A percentile compares a stretch with the other conserved stretches of the same genome.
Conservation (phyloP, 164 flowering plant species). For the Liriodendron chinense region DNA sequence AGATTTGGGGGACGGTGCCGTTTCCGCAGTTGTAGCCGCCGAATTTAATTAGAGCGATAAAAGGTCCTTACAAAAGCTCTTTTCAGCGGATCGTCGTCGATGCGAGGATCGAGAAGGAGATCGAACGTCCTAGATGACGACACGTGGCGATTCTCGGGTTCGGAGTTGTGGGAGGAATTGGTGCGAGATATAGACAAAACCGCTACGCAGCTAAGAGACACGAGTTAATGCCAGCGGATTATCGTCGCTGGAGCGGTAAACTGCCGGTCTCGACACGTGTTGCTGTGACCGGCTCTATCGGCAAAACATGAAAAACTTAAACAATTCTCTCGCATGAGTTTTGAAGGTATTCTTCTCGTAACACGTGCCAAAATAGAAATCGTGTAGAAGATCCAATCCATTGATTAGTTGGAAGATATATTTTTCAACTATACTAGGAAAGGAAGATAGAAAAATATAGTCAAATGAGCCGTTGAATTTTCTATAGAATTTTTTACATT, state of each 20-base stretch:
- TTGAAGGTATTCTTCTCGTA: neutral
- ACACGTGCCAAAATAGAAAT: too few relatives aligned
- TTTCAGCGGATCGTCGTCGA: constrained; percentile 6
- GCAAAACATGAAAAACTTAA: too few relatives aligned
- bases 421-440: too few relatives aligned
- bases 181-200: neutral
- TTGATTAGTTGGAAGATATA: too few relatives aligned
- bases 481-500: too few relatives aligned
- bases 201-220: constrained; percentile 5
- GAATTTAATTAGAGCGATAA: constrained; percentile 9
- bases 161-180: neutral
- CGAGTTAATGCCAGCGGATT: constrained; percentile 4
- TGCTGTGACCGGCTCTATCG: neutral
- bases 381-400: too few relatives aligned
- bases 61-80: constrained; percentile 1
- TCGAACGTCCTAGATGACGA: neutral
- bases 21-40: constrained; percentile 17
- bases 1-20: constrained; percentile 11
- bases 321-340: neutral
- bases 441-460: too few relatives aligned
- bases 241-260: neutral
- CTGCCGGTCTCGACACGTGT: neutral
- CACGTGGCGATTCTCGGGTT: neutral
- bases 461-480: too few relatives aligned
- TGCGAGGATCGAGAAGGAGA: constrained; percentile 1